These are phyloP conservation scores for Nannochloris sp. DNA, from an alignment of 139 green algal genomes.

Conservation along the genomic window DNA sequence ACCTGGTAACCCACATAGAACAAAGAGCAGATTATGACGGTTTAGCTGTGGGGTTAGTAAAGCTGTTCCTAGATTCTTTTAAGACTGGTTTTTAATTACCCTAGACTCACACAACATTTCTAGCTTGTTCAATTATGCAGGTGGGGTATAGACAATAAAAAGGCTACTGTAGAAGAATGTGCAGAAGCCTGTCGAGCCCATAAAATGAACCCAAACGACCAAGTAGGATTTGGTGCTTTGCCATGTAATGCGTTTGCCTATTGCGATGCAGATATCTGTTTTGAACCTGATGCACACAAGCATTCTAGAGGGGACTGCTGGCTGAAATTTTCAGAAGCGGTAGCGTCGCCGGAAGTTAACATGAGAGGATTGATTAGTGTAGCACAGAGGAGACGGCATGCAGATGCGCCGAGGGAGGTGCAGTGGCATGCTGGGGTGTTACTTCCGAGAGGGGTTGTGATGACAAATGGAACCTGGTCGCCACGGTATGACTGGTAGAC, in stretches of 20 bases:
- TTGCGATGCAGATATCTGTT: conserved; percentile 63
- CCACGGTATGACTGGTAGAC: conserved; percentile 43
- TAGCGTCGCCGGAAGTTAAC: conserved; percentile 65
- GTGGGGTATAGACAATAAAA: conserved; percentile 76
- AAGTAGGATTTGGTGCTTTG: conserved; percentile 23
- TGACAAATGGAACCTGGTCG: conserved; percentile 55
- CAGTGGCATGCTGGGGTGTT: conserved; percentile 63
- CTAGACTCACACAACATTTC: too few relatives aligned
- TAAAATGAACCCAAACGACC: conserved; percentile 20
- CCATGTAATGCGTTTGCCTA: conserved; percentile 82
- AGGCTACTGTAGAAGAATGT: conserved; percentile 47
- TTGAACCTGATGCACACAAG: conserved; percentile 76
- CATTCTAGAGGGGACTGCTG: conserved; percentile 79
- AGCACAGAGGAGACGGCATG: conserved; percentile 30
- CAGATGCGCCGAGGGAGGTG: conserved; percentile 25
- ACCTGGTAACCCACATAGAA: conserved; percentile 36
- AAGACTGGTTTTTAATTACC: too few relatives aligned
- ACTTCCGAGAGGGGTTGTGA: conserved; percentile 40
- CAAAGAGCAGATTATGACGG: conserved; percentile 54
- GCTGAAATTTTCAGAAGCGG: conserved; percentile 67
- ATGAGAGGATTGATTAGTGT: conserved; percentile 27
- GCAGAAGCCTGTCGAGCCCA: conserved; percentile 53
- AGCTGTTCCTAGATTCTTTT: too few relatives aligned
- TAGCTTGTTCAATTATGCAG: too few relatives aligned
- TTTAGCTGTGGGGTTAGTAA: conserved; percentile 53